Conservation (phyloP, 2,329 filamentous ascomycete species). For the Ophiocordyceps robertsii region DNA sequence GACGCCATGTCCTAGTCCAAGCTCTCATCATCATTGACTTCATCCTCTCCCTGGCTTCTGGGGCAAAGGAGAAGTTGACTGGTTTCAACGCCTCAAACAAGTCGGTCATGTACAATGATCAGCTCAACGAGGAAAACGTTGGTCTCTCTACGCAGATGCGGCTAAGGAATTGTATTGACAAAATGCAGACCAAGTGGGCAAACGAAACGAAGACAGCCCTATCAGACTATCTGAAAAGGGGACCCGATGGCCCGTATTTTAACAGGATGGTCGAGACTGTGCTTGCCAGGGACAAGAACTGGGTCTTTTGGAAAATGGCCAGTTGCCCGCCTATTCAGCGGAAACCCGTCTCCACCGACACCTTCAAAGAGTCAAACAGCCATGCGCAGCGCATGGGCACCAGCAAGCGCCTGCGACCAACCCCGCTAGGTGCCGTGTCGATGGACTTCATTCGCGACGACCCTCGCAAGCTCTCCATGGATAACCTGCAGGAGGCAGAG, state of each 20-base stretch:
- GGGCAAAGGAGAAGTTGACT: constrained; percentile 66
- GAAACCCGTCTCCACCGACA: constrained; percentile 52
- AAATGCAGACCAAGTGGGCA: constrained; percentile 64
- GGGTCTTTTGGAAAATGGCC: constrained; percentile 97
- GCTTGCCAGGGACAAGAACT: constrained; percentile 90
- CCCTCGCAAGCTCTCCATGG: constrained; percentile 44
- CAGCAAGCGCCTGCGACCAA: constrained; percentile 55
- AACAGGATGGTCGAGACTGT: constrained; percentile 95
- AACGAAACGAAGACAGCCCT: constrained; percentile 64
- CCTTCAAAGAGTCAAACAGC: constrained; percentile 57
- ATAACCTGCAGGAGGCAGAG: constrained; percentile 51
- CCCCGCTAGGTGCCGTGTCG: constrained; percentile 59
- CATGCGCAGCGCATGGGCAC: constrained; percentile 52
- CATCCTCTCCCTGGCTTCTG: constrained; percentile 73
- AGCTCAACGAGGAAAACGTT: constrained; percentile 75
- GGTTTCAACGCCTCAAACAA: constrained; percentile 60
- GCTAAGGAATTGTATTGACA: constrained; percentile 3
- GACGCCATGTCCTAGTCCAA: constrained; percentile 88
- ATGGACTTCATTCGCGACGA: constrained; percentile 66
- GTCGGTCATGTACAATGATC: constrained; percentile 69
- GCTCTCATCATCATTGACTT: constrained; percentile 92
- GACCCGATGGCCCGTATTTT: constrained; percentile 80
- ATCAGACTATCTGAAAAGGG: constrained; percentile 68
- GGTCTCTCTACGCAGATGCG: constrained; percentile 17
- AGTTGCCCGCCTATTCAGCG: constrained; percentile 79